Evolutionary conservation across 2,329 filamentous ascomycete species (phyloP), one percentile per base, ranked within the genome.

Genomic region (Alternaria consortialis): DNA sequence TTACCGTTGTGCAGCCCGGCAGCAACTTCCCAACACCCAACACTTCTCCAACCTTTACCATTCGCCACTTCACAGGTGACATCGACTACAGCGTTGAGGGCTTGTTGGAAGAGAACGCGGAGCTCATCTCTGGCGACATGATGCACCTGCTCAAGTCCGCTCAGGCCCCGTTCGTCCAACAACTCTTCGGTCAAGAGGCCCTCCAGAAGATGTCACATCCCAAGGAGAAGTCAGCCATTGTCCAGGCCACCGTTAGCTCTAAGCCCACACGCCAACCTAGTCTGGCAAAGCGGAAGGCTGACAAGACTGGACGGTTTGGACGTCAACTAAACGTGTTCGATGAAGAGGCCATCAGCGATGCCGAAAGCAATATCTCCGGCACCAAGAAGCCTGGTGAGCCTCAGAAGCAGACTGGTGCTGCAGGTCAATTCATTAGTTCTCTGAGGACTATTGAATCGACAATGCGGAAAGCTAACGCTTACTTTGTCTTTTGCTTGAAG

Each of bases 401-500:
- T 20, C 53, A 58, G 7, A 83, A 85, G 1, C 90, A 94, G 53
- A 93, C 97, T 77, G 94, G 95, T 48, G 94, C 94, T 15, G 92
- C 95, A 0, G 93, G 91, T 2, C 95, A 99, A 77, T 99, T 97
- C 80, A 82, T 99, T 23, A 88, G 91, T 1, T 91, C 94, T 0
- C 83, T 99, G 27, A 92, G 97, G 67, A 96, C 95, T 61, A 92
- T 99, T 58, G 96, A 90, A 60, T 94, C 94, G 71, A 94, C 93
- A 2, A 84, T 99, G 44, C 87, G 90, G 4, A 92, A 93, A 73
- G 91, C 93, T 11, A 99, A 99, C 73, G 88, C 91, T 1, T 99
- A 99, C 80, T 98, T 97, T 71, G 87, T 99, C 44, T 97, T 99
- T 80, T 99, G 95, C 74, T 81, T 99, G 65, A 99, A 99, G 80